Conservation (phyloP, 495 filamentous ascomycete genomes). For the Xylaria grammica region DNA sequence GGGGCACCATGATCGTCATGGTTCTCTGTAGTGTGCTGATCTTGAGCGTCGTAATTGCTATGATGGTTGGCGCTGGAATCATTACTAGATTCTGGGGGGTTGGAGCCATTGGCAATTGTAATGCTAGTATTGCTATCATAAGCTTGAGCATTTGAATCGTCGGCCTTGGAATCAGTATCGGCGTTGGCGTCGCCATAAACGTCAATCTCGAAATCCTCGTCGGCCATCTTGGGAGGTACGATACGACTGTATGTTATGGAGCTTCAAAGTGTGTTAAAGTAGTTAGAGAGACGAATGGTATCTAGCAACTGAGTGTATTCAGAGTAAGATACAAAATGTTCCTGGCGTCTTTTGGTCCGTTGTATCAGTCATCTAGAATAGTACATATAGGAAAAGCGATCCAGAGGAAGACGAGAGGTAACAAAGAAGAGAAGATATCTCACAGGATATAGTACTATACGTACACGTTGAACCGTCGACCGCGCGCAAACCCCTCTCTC, state of each 20-base stretch:
- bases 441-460: slow-evolving; percentile 25
- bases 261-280: slow-evolving; percentile 37
- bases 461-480: slow-evolving; percentile 29
- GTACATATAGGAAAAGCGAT: slow-evolving; percentile 23
- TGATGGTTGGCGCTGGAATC: slow-evolving; percentile 39
- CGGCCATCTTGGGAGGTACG: slow-evolving; percentile 66
- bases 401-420: slow-evolving; percentile 26
- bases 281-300: slow-evolving; percentile 25
- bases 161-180: slow-evolving; percentile 51
- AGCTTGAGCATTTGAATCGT: slow-evolving; percentile 44
- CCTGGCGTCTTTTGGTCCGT: slow-evolving; percentile 40
- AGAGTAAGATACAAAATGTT: slow-evolving; percentile 40
- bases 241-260: slow-evolving; percentile 36
- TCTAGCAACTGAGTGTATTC: slow-evolving; percentile 41
- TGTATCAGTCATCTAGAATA: slow-evolving; percentile 36
- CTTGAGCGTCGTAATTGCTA: slow-evolving; percentile 42
- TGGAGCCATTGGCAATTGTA: slow-evolving; percentile 44
- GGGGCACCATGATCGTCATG: slow-evolving; percentile 46
- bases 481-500: slow-evolving; percentile 13
- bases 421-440: slow-evolving; percentile 29
- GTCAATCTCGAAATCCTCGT: slow-evolving; percentile 98
- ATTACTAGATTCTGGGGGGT: slow-evolving; percentile 30
- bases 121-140: slow-evolving; percentile 46
- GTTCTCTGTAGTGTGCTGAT: slow-evolving; percentile 45
- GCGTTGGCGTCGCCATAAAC: slow-evolving; percentile 85